Evolutionary conservation across 768 basidiomycete species (phyloP), one percentile per base, ranked within the genome.

Genomic region (Tylopilus felleus): DNA sequence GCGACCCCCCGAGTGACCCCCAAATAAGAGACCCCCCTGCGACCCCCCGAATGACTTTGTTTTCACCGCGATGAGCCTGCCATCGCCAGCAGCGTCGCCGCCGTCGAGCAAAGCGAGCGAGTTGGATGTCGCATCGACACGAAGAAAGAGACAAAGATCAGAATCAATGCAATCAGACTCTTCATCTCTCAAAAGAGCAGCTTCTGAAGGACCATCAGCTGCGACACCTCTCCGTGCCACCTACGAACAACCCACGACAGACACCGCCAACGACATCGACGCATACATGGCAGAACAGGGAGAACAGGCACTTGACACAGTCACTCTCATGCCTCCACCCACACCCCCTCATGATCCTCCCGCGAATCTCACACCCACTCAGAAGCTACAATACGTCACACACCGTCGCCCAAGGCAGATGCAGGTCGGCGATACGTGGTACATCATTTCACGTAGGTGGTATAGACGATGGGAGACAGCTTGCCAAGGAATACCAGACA

Each of bases 131-230:
- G 59, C 49, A 40, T 46, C 53, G 49, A 65, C 62, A 47, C 69
- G 65, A 47, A 77, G 87, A 64, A 89, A 89, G 75, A 77, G 87
- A 69, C 85, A 86, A 66, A 83, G 88, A 63, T 88, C 85, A 58
- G 77, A 74, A 61, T 90, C 88, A 35, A 86, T 86, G 83, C 77
- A 86, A 66, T 89, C 88, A 43, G 81, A 83, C 54, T 81, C 80
- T 25, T 84, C 87, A 23, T 92, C 89, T 27, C 75, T 84, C 56
- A 95, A 94, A 75, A 86, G 92, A 58, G 80, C 88, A 19, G 82
- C 81, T 51, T 88, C 90, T 22, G 87, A 90, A 66, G 83, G 78
- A 47, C 77, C 79, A 56, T 65, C 77, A 55, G 69, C 73, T 53
- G 77, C 81, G 56, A 69, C 72, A 65, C 56, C 62, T 22, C 39